Conservation (phyloP, 306 rosid genomes). For the Hippophae rhamnoides region DNA sequence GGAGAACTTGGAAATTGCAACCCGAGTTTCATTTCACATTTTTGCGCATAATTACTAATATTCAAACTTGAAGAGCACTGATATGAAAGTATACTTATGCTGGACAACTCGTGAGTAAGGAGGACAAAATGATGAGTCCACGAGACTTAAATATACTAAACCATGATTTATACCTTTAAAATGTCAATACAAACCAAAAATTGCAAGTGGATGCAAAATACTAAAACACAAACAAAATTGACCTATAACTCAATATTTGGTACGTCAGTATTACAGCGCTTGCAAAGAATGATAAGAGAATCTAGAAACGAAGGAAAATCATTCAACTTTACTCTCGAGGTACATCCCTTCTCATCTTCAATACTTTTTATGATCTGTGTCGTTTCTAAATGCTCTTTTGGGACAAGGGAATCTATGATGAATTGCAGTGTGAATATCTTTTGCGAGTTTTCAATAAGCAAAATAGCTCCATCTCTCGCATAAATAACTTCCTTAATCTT, state of each 20-base stretch:
- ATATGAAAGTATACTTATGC: no score
- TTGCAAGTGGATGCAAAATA: constrained; percentile 29
- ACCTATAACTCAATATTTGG: constrained; percentile 16
- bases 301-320: constrained; percentile 12
- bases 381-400: background rate
- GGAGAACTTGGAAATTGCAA: no score
- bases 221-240: constrained; percentile 42
- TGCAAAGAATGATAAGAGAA: background rate
- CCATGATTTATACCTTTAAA: no score
- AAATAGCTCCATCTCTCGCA: constrained; percentile 21
- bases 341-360: constrained; percentile 4
- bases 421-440: background rate
- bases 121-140: no score
- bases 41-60: no score
- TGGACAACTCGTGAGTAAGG: no score
- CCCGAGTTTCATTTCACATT: no score
- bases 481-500: constrained; percentile 67
- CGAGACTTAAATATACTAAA: no score
- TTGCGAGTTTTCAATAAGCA: constrained; percentile 15
- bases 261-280: background rate
- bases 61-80: no score
- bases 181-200: background rate
- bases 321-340: background rate
- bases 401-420: background rate
- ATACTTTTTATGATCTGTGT: background rate